Percentiles rank a stretch among this genome's conserved stretches.
Conservation (phyloP, 768 basidiomycete species). For the Lentinula sp. region DNA sequence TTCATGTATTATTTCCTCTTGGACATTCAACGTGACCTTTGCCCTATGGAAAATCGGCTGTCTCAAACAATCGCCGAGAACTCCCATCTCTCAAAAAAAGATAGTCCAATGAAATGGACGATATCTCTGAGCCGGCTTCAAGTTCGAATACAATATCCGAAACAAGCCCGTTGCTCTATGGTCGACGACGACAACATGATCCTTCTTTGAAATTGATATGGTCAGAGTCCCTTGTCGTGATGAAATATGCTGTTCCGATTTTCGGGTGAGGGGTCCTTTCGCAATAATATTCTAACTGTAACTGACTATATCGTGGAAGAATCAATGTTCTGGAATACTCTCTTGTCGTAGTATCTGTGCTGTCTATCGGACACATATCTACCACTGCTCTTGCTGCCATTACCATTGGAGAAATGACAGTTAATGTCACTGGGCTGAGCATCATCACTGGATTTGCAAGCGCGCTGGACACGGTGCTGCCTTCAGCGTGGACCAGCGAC, state of each 20-base stretch:
- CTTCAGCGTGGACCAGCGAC: slow-evolving; percentile 89
- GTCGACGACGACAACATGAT: background rate
- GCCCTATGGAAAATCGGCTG: background rate
- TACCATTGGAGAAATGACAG: slow-evolving; percentile 69
- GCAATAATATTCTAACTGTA: slow-evolving; percentile 2
- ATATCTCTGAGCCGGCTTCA: background rate
- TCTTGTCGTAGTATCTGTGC: slow-evolving; percentile 74
- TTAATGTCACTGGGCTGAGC: slow-evolving; percentile 67
- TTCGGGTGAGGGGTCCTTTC: slow-evolving; percentile 46
- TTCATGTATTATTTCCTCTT: too few relatives aligned
- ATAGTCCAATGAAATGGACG: background rate
- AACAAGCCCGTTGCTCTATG: background rate
- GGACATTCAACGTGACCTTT: background rate
- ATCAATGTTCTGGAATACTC: slow-evolving; percentile 83
- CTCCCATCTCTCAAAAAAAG: background rate
- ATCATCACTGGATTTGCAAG: slow-evolving; percentile 80
- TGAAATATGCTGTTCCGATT: slow-evolving; percentile 64
- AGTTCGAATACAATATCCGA: background rate
- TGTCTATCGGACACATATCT: slow-evolving; percentile 88
- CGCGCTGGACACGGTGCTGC: slow-evolving; percentile 89
- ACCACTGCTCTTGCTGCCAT: slow-evolving; percentile 86
- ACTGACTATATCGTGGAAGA: slow-evolving; percentile 26
- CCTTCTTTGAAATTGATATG: slow-evolving; percentile 20
- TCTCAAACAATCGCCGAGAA: background rate
- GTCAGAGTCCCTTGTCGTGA: slow-evolving; percentile 56